phyloP scores from a whole-genome alignment of 169 alveolate species.

The Cryptosporidium ryanae region DNA sequence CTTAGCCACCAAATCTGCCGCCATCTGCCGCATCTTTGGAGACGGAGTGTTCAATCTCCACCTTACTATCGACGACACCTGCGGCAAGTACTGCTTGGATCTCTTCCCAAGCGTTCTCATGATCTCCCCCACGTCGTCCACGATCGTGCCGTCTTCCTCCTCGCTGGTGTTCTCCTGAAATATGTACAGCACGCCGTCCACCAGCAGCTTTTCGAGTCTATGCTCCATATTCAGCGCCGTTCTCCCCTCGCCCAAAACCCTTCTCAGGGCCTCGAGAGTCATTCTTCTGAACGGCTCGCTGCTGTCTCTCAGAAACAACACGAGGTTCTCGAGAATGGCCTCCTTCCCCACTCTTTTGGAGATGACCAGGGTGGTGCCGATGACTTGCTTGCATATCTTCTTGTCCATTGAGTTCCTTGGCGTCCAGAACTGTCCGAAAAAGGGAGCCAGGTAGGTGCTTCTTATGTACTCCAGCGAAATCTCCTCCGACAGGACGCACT shows the following conservation, averaged over 20 bases:
- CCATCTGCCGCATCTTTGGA: constrained; percentile 97
- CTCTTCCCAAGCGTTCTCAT: constrained; percentile 96
- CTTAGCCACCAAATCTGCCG: constrained; percentile 97
- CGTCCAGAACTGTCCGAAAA: constrained; percentile 95
- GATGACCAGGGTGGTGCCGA: constrained; percentile 98
- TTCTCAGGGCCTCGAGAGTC: constrained; percentile 98
- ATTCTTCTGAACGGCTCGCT: constrained; percentile 94
- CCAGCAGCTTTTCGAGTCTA: constrained; percentile 94
- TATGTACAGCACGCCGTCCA: constrained; percentile 98
- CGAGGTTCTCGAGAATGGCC: constrained; percentile 86
- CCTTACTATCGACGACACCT: constrained; percentile 97
- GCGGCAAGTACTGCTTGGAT: constrained; percentile 96
- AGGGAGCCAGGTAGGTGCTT: constrained; percentile 93
- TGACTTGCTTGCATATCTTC: constrained; percentile 93
- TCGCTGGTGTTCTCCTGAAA: constrained; percentile 97
- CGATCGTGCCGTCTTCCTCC: constrained; percentile 92
- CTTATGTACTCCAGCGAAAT: constrained; percentile 96
- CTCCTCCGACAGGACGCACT: constrained; percentile 98
- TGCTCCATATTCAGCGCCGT: constrained; percentile 96
- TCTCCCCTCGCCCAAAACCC: constrained; percentile 85
- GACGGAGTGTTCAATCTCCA: constrained; percentile 96
- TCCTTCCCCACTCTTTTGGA: constrained; percentile 93
- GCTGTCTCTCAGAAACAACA: constrained; percentile 92
- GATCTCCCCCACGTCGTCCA: constrained; percentile 97
- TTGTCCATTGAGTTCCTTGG: constrained; percentile 94